These are phyloP conservation scores for Pestalotiopsis fici DNA, from an alignment of 2,329 filamentous ascomycete species.

Conservation along the genomic window DNA sequence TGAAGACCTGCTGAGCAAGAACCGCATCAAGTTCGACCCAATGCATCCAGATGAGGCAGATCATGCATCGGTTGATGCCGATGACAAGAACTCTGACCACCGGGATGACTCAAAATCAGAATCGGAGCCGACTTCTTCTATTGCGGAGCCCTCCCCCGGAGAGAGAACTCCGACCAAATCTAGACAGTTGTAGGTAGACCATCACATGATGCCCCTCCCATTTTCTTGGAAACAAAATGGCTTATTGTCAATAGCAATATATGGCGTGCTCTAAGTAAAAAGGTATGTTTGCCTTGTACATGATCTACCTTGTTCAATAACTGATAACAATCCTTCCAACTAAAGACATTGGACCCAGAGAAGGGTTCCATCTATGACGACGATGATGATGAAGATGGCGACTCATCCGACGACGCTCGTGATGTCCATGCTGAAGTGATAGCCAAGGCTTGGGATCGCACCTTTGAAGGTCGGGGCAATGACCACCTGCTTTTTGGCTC, in stretches of 20 bases:
- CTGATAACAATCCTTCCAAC: neutral
- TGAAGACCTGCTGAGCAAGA: constrained; percentile 54
- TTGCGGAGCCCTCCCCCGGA: constrained; percentile 19
- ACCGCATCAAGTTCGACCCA: constrained; percentile 56
- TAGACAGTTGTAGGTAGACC: constrained; percentile 24
- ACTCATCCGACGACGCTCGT: constrained; percentile 26
- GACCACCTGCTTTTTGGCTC: constrained; percentile 59
- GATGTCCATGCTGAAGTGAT: constrained; percentile 36
- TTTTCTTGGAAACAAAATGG: neutral
- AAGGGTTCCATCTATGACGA: constrained; percentile 15
- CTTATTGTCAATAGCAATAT: constrained; percentile 36
- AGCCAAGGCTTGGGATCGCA: constrained; percentile 45
- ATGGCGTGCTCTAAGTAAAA: constrained; percentile 45
- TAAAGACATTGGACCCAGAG: neutral
- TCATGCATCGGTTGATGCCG: constrained; percentile 15
- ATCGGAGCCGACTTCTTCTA: constrained; percentile 12
- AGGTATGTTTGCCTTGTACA: constrained; percentile 29
- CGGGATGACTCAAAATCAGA: constrained; percentile 24
- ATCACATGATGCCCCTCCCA: constrained; percentile 16
- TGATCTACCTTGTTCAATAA: constrained; percentile 14
- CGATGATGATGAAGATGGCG: constrained; percentile 26
- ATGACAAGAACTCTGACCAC: constrained; percentile 15
- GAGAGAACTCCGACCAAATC: constrained; percentile 20
- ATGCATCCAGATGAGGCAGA: constrained; percentile 25
- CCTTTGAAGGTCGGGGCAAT: constrained; percentile 32